A percentile compares a stretch with the other conserved stretches of the same genome.
Evolutionary conservation across 345 rosid species (phyloP).

Genomic region (Salix brachista): DNA sequence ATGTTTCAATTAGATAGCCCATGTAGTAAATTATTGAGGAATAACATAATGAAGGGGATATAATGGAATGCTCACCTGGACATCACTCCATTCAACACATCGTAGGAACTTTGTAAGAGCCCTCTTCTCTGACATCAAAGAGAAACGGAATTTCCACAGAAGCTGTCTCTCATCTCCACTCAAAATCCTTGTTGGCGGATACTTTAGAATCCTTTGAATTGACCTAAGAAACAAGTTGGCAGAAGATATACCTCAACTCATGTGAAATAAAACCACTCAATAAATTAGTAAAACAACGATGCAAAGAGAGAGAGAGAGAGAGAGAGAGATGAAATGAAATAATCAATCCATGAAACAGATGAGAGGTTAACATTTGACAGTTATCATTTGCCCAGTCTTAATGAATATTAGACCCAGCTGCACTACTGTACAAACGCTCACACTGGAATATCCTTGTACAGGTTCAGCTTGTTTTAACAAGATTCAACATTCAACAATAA

Average conservation of each 20-base stretch:
- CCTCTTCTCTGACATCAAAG: constrained; percentile 89
- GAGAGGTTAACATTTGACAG: background rate
- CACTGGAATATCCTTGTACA: background rate
- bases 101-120: constrained; percentile 94
- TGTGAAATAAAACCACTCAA: background rate
- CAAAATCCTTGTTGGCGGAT: constrained; percentile 83
- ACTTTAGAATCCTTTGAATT: constrained; percentile 78
- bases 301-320: background rate
- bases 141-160: constrained; percentile 95
- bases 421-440: background rate
- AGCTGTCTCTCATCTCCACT: constrained; percentile 98
- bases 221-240: constrained; percentile 45
- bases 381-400: background rate
- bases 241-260: constrained; percentile 11
- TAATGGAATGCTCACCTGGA: constrained; percentile 54
- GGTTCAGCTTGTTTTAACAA: too few species aligned
- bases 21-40: background rate
- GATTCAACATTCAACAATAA: too few species aligned
- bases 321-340: background rate
- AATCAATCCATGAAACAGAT: constrained; percentile 6
- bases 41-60: constrained; percentile 3
- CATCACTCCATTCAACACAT: constrained; percentile 97
- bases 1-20: background rate
- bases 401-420: background rate
- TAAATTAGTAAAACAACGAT: background rate